These are phyloP conservation scores for Lolium multiflorum DNA, from an alignment of 176 grass and related monocot species.

Conservation along the genomic window DNA sequence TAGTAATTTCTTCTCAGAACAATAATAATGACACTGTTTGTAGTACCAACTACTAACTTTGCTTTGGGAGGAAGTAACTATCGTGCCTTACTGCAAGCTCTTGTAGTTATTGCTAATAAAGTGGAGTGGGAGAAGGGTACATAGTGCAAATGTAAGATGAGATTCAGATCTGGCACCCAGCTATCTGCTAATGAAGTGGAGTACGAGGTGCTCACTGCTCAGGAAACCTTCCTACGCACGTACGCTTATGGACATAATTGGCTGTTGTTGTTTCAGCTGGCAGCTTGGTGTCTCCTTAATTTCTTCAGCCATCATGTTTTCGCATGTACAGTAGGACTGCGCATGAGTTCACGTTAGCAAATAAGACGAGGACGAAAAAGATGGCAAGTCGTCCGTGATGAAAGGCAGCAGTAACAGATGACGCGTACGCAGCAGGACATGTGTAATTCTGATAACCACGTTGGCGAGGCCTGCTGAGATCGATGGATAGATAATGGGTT, in stretches of 20 bases:
- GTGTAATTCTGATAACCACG: no score
- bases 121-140: neutral
- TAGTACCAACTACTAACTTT: neutral
- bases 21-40: neutral
- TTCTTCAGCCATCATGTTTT: neutral
- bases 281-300: constrained; percentile 1
- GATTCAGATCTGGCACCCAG: constrained; percentile 9
- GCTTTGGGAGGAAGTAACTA: neutral
- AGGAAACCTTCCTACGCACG: neutral
- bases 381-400: no score
- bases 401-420: no score
- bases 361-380: no score
- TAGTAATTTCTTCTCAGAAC: neutral
- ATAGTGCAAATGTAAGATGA: constrained; percentile 4
- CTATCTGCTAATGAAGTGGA: neutral
- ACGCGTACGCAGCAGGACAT: no score
- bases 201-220: no score
- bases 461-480: no score
- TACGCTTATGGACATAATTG: neutral
- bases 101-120: neutral
- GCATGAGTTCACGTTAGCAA: neutral
- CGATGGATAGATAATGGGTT: no score
- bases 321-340: neutral
- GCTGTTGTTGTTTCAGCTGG: neutral
- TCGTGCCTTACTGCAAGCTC: neutral